Base-by-base conservation (phyloP, 768 basidiomycete genomes). In the Phaffia australis region DNA sequence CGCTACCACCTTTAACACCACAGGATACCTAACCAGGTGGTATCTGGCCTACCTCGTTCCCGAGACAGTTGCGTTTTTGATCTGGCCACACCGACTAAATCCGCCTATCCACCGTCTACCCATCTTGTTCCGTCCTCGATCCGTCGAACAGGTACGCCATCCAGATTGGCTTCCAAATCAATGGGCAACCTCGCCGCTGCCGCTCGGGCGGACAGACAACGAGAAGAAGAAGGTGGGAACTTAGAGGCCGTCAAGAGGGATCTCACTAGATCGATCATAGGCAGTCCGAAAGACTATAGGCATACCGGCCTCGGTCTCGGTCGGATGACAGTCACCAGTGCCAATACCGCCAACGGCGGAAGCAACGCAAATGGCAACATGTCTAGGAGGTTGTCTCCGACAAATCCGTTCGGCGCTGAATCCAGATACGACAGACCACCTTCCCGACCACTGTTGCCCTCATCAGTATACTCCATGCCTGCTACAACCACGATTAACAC, bases 111-210 rank as follows among this genome's bases (percentile, higher is more conserved):
- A 16, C 30, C 23, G 55, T 42, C 55, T 1, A 56, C 46, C 4
- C 50, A 57, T 46, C 35, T 59, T 21, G 46, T 60, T 14, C 66
- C 66, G 16, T 56, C 67, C 46, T 69, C 67, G 23, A 48, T 63
- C n/a, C 67, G 67, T 32, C 51, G 63, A 23, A 56, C 60, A 7
- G 67, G 67, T 7, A 69, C 67, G 30, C 67, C 67, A 8, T 69
- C 67, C 0, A 56, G 67, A 8, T 56, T 69, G 50, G 67, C 67
- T 2, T 64, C 62, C n/a, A 69, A 69, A 51, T 63, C 62, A 4
- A 69, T 69, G 67, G 67, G 67, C 27, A 69, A 69, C 67, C 63
- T 69, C 19, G 67, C 67, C 1, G 67, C 67, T 1, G 63, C 63
- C 1, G 67, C 67, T 9, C 63, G 54, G 48, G 66, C 66, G 14